Evolutionary conservation across 176 grass and related monocot genomes (phyloP).

Genomic region (Phragmites australis): DNA sequence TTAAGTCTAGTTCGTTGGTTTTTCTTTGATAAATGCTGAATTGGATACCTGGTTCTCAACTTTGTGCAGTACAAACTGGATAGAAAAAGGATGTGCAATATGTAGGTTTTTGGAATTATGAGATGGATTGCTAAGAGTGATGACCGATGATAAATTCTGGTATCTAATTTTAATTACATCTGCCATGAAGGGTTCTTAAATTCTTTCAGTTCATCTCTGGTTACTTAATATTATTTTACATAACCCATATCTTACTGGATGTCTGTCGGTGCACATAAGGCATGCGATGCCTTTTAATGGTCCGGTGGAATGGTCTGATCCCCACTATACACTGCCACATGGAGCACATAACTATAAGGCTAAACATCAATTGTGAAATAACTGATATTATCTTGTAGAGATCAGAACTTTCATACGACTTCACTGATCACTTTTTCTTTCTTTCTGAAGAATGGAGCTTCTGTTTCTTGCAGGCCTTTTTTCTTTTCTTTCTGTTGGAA

Average conservation of each 20-base stretch:
- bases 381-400: slow-evolving; percentile 13
- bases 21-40: background rate
- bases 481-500: slow-evolving; percentile 30
- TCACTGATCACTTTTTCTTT: background rate
- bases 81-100: background rate
- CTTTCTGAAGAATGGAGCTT: background rate
- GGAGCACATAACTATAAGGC: background rate
- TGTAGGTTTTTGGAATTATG: background rate
- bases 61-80: slow-evolving; percentile 8
- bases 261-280: background rate
- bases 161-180: background rate
- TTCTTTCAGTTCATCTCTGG: background rate
- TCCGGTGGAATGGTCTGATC: background rate
- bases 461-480: background rate
- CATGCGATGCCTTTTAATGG: background rate
- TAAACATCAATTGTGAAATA: slow-evolving; percentile 5
- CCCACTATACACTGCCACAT: background rate
- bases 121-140: background rate
- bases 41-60: background rate
- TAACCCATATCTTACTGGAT: background rate
- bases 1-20: background rate
- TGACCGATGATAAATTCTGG: background rate
- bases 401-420: background rate
- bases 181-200: slow-evolving; percentile 13
- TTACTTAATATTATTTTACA: background rate